Conservation (phyloP, 805 yeast genomes). For the Cyberlindnera xylosilytica region DNA sequence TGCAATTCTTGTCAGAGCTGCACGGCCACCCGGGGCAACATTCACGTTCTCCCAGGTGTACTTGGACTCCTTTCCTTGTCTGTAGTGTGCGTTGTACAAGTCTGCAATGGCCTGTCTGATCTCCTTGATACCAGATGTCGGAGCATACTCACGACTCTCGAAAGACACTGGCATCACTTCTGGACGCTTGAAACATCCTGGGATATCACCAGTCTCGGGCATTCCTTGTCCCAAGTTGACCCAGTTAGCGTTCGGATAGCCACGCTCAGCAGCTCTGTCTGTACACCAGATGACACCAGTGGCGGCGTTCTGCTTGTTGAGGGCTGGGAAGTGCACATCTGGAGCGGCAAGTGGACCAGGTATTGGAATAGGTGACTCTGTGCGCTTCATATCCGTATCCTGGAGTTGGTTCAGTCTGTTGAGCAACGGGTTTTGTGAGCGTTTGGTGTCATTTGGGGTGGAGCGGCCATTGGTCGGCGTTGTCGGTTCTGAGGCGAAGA, state of each 20-base stretch:
- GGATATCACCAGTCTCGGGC: slow-evolving; percentile 60
- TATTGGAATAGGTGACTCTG: slow-evolving; percentile 45
- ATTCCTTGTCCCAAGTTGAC: slow-evolving; percentile 64
- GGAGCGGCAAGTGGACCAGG: slow-evolving; percentile 45
- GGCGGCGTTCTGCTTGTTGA: slow-evolving; percentile 55
- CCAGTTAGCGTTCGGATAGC: slow-evolving; percentile 45
- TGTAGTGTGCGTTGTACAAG: slow-evolving; percentile 51
- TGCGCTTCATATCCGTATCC: slow-evolving; percentile 6
- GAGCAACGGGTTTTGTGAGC: slow-evolving; percentile 10
- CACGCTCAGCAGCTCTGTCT: slow-evolving; percentile 56
- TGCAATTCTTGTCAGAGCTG: slow-evolving; percentile 60
- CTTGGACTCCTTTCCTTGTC: slow-evolving; percentile 45
- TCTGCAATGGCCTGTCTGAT: slow-evolving; percentile 57
- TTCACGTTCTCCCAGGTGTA: slow-evolving; percentile 60
- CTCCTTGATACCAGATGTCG: slow-evolving; percentile 54
- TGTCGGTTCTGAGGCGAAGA: slow-evolving; percentile 18
- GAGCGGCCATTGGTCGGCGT: slow-evolving; percentile 6
- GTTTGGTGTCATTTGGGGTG: not conserved
- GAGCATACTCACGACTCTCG: slow-evolving; percentile 53
- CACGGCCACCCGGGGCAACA: slow-evolving; percentile 63
- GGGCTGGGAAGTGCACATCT: slow-evolving; percentile 51
- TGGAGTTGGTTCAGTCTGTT: slow-evolving; percentile 1
- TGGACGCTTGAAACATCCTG: slow-evolving; percentile 57
- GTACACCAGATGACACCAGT: slow-evolving; percentile 67
- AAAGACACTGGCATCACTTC: slow-evolving; percentile 43